Evolutionary conservation across 805 yeast genomes (phyloP), one percentile per base, ranked within the genome.

Genomic region (Groenewaldozyma salmanticensis): DNA sequence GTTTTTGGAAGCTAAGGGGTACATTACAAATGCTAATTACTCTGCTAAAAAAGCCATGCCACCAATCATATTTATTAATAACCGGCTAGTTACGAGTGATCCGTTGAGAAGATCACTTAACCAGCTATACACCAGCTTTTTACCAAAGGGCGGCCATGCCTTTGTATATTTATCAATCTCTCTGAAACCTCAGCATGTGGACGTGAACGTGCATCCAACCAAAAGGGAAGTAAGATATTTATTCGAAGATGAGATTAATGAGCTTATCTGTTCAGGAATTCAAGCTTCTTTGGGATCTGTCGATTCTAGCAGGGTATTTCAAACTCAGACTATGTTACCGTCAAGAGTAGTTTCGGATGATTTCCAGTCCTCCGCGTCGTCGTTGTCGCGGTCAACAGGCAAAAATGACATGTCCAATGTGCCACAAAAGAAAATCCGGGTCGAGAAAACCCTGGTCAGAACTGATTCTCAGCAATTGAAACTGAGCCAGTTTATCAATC

Each of bases 141-240:
- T 90, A 16, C 96, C 96, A 0, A 83, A 80, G 50, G 94, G 94
- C 0, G 68, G 67, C 34, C 75, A 70, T 49, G 81, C 94, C 0
- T 92, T 92, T 55, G 69, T 84, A 1, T 92, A 87, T 59, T 44
- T 92, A 39, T 69, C 83, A 37, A 57, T 92, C n/a, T 64, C 65
- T 16, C 75, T 92, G 2, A 65, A 69, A 18, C 83, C 96, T 1
- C 62, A 61, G 27, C 78, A 79, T 45, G 69, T 92, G 5, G 98
- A 92, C 58, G 97, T 92, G 13, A 92, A 92, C 56, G 79, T 92
- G 11, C 98, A 92, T 55, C 98, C 98, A 0, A 90, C 97, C 0
- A 92, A 92, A 52, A 71, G 90, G 44, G 96, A 90, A 52, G 96
- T 92, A 2, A 59, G 94, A 33, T 87, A 92, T 55, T 62, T 92